Base-by-base conservation (phyloP, 805 yeast species). In the Starmera quercuum region DNA sequence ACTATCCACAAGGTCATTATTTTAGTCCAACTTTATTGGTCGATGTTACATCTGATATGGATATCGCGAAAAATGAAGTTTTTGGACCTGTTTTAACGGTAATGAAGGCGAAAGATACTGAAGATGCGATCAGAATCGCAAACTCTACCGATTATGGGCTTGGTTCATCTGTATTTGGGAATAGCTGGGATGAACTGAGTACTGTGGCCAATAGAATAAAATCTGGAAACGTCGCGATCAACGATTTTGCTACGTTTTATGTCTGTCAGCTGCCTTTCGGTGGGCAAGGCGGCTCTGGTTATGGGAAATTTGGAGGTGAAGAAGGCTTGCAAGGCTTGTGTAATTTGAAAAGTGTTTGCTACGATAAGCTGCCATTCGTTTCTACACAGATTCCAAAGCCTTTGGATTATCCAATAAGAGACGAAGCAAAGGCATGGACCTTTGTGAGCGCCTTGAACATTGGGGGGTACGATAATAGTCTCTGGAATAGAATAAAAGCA, bases 261-360 rank as follows among this genome's bases (percentile, higher is more conserved):
- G 85, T 92, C 23, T 88, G 96, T 45, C 98, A 92, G 60, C 67
- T 92, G 46, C 99, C 99, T 21, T 92, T 92, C 61, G 99, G 99
- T 35, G 99, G 99, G 20, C 74, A 74, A 19, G 79, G 79, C 45
- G 92, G 87, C 30, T 83, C 95, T 6, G 99, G 99, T 0, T 92
- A 87, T 53, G 98, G 98, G 37, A 90, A 90, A 55, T 92, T 92
- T 63, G 95, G 96, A 16, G 99, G 99, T 30, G 95, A 82, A 54
- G 99, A 92, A 65, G 99, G 99, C 2, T 66, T 92, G 28, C 74
- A 85, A 26, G 97, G 96, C 0, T 64, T 92, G 29, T 90, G 97
- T 56, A 69, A 78, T 36, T 83, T 86, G 35, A 92, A 92, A 53
- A 78, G 94, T 29, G 74, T 92, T 4, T 87, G 95, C 39, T 82